Evolutionary conservation across 1,284 basidiomycete species (phyloP).

Genomic region (Puccinia coronata): DNA sequence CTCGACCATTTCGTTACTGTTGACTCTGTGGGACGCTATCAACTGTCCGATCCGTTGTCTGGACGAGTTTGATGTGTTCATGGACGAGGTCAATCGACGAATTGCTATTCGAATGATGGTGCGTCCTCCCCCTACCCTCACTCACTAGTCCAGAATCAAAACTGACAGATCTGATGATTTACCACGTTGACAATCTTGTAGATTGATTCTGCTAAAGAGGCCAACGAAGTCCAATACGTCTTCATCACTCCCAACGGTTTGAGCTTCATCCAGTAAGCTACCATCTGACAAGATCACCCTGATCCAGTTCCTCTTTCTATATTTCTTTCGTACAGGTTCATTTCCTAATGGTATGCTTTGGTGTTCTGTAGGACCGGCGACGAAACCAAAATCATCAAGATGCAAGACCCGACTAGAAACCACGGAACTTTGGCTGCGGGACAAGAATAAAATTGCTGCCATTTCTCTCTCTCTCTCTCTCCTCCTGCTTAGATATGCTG

Average conservation of each 20-base stretch:
- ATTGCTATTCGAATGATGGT: constrained; percentile 85
- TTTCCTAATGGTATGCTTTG: too few species aligned
- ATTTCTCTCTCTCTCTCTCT: too few species aligned
- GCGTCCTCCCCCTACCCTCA: not conserved
- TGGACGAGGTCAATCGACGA: constrained; percentile 88
- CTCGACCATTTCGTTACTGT: constrained; percentile 87
- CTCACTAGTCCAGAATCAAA: not conserved
- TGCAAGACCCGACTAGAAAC: constrained; percentile 33
- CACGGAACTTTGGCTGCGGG: constrained; percentile 28
- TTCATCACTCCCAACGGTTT: constrained; percentile 75
- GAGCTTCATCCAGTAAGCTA: constrained; percentile 18
- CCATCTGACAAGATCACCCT: not conserved
- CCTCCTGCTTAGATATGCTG: too few species aligned
- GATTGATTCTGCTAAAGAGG: constrained; percentile 79
- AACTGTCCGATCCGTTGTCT: constrained; percentile 91
- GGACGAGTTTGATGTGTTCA: constrained; percentile 81
- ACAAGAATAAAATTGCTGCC: too few species aligned
- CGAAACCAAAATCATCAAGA: constrained; percentile 26
- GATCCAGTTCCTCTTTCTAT: not conserved
- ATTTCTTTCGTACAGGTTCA: too few species aligned
- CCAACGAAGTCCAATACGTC: constrained; percentile 83
- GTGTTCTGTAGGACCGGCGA: too few species aligned
- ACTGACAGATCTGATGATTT: not conserved
- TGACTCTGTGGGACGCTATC: constrained; percentile 93
- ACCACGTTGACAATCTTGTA: not conserved